Percentiles rank a stretch among this genome's conserved stretches.
phyloP scores from a whole-genome alignment of 73 alveolate species.

The Stentor roeselii region DNA sequence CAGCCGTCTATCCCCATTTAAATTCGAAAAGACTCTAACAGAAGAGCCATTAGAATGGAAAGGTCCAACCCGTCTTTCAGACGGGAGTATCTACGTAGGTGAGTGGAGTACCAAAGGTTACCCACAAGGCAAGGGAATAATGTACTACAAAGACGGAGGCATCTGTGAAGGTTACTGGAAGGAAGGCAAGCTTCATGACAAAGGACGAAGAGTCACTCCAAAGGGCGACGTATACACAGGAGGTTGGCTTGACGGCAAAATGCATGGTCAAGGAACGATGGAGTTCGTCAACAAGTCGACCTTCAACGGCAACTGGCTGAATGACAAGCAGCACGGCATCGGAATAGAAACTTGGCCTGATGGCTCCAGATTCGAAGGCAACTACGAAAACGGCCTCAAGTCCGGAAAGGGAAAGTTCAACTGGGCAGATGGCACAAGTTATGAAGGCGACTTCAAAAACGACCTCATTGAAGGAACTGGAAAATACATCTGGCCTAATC shows the following conservation, averaged over 20 bases:
- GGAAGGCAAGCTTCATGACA: conserved; percentile 14
- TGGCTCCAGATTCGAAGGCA: conserved; percentile 55
- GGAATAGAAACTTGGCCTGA: conserved; percentile 60
- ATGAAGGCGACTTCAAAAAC: conserved; percentile 33
- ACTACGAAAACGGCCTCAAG: conserved; percentile 41
- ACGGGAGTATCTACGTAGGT: conserved; percentile 20
- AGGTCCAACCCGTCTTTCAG: conserved; percentile 11
- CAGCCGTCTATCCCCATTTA: neutral
- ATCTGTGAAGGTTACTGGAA: conserved; percentile 27
- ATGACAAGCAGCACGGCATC: conserved; percentile 41
- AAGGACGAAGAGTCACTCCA: conserved; percentile 45
- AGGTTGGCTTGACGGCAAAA: conserved; percentile 39
- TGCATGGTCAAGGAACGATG: conserved; percentile 44
- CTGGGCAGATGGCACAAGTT: conserved; percentile 42
- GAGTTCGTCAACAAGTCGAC: conserved; percentile 27
- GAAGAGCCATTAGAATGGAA: conserved; percentile 1
- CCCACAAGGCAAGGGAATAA: conserved; percentile 20
- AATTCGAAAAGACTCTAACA: neutral
- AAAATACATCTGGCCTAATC: conserved; percentile 28
- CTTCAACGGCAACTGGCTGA: conserved; percentile 47
- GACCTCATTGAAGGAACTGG: conserved; percentile 37
- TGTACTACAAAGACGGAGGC: conserved; percentile 21
- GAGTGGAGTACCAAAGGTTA: conserved; percentile 9
- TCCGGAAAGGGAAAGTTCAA: conserved; percentile 34
- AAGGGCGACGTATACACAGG: conserved; percentile 58